Evolutionary conservation across 352 stramenopile genomes (phyloP), one percentile per base, ranked within the genome.

Genomic region (Globisporangium recalcitrans): DNA sequence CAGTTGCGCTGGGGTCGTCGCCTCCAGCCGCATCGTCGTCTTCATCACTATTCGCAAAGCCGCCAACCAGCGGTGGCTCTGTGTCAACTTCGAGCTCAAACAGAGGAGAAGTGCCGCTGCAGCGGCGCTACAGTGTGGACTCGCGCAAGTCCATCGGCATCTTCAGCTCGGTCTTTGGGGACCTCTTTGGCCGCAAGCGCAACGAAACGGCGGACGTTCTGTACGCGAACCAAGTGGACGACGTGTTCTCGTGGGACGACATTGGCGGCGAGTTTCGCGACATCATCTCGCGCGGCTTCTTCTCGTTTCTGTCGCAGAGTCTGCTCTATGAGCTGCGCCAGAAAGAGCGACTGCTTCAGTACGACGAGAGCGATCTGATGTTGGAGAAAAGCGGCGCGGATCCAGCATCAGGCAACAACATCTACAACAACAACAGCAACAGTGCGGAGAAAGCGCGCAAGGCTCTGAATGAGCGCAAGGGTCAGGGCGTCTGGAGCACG

Each of bases 211-310:
- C 71, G 5, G 80, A 88, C 36, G 56, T 72, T 14, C 44, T 84
- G 29, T 34, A 74, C 8, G 36, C 71, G 31, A 75, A 87, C 49
- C 64, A 85, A 27, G 54, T 70, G 1, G 69, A 87, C n/a, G 65
- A 75, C 16, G 60, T 86, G 16, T 78, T 83, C 63, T 81, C 80
- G 16, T 93, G 84, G 84, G 84, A 91, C 56, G 84, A 93, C 52
- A 55, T 91, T 0, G 72, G 69, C 52, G 75, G 80, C 48, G 75
- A 75, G 14, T 80, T 72, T 9, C 73, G 74, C 32, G 82, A 93
- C 67, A 68, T 88, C 21, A 73, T 84, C 62, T 86, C 75, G 31
- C 68, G 76, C 40, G 85, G 80, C 29, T 91, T 91, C 65, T 90
- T 85, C 66, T 77, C 80, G 34, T 76, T 75, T 31, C 58, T 89